Conservation (phyloP, 768 basidiomycete species). For the Mycena epipterygia region DNA sequence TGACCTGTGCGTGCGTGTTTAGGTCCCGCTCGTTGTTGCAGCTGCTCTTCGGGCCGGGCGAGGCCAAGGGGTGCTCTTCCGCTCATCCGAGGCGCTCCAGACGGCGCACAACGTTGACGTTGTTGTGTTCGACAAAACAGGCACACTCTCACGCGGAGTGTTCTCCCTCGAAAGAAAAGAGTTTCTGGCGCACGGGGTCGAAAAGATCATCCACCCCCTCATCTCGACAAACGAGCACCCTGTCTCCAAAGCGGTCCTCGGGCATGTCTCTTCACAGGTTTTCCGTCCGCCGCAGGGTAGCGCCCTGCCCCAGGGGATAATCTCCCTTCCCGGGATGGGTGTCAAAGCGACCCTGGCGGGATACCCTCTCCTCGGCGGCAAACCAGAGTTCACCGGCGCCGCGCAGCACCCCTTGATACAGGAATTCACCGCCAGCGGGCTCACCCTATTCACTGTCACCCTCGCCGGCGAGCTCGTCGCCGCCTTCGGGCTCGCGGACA, state of each 20-base stretch:
- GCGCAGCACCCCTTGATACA: slow-evolving; percentile 44
- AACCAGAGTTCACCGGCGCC: slow-evolving; percentile 48
- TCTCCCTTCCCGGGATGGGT: slow-evolving; percentile 53
- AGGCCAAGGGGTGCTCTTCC: slow-evolving; percentile 47
- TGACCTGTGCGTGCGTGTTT: not conserved
- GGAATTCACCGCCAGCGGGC: slow-evolving; percentile 53
- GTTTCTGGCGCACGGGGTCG: slow-evolving; percentile 39
- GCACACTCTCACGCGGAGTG: slow-evolving; percentile 64
- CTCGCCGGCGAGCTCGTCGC: slow-evolving; percentile 43
- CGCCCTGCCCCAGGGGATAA: slow-evolving; percentile 23
- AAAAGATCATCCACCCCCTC: slow-evolving; percentile 46
- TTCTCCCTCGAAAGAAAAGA: slow-evolving; percentile 54
- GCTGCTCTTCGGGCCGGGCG: slow-evolving; percentile 35
- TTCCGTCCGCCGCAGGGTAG: slow-evolving; percentile 2
- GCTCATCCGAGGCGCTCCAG: slow-evolving; percentile 58
- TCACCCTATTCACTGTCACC: slow-evolving; percentile 59
- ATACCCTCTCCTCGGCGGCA: slow-evolving; percentile 52
- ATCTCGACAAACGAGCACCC: slow-evolving; percentile 51
- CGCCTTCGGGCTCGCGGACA: slow-evolving; percentile 60
- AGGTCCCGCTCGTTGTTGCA: slow-evolving; percentile 45
- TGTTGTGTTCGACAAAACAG: slow-evolving; percentile 73
- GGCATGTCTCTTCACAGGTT: slow-evolving; percentile 39
- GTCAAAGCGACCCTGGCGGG: slow-evolving; percentile 49
- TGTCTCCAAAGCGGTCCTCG: slow-evolving; percentile 50
- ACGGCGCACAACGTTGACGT: slow-evolving; percentile 56